These are phyloP conservation scores for Colletotrichum filicis DNA, from an alignment of 2,329 filamentous ascomycete genomes.

Conservation along the genomic window DNA sequence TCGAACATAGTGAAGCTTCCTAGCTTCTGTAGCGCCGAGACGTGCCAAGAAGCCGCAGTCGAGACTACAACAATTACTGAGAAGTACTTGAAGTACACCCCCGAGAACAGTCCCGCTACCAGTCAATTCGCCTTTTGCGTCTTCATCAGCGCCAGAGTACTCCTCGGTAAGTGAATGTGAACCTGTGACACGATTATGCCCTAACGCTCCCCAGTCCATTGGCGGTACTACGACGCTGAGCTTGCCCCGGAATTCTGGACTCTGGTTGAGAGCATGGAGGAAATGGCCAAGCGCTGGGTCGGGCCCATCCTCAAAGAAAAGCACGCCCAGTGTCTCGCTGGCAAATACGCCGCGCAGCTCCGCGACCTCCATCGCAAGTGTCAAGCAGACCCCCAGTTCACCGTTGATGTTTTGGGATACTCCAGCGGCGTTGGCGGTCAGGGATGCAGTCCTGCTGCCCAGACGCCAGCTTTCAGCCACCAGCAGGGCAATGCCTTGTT, in stretches of 20 bases:
- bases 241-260: conserved; percentile 42
- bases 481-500: conserved; percentile 24
- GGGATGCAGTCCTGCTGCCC: conserved; percentile 19
- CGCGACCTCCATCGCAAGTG: conserved; percentile 33
- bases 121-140: conserved; percentile 58
- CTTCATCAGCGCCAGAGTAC: conserved; percentile 55
- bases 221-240: conserved; percentile 40
- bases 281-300: conserved; percentile 43
- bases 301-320: conserved; percentile 33
- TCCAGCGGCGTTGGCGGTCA: conserved; percentile 25
- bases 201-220: conserved; percentile 39
- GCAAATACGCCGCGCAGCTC: conserved; percentile 38
- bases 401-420: conserved; percentile 37
- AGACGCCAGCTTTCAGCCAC: conserved; percentile 18
- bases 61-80: conserved; percentile 57
- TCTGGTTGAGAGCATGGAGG: conserved; percentile 42
- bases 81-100: conserved; percentile 55
- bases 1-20: conserved; percentile 48
- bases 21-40: conserved; percentile 58
- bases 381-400: conserved; percentile 21
- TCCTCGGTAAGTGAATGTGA: conserved; percentile 41
- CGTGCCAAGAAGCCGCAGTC: conserved; percentile 56
- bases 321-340: conserved; percentile 33
- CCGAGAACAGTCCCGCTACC: conserved; percentile 40
- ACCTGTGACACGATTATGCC: too few species aligned